Evolutionary conservation across 805 yeast genomes (phyloP).

Genomic region (Sugiyamaella marilandica): DNA sequence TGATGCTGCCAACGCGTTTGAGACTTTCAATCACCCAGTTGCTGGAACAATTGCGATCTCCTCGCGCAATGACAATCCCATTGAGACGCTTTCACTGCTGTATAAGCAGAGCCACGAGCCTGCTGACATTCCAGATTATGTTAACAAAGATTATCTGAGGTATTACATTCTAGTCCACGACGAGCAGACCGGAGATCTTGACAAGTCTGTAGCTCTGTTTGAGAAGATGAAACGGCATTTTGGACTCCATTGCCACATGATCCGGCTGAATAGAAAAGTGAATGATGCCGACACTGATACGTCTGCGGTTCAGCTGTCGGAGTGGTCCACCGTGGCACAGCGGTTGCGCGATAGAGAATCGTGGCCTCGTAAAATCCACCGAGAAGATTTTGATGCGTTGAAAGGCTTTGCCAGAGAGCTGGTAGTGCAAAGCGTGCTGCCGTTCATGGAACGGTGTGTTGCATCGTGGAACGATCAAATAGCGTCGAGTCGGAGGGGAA

Average conservation of each 20-base stretch:
- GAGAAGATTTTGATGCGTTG: slow-evolving; percentile 39
- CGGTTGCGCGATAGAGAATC: neutral
- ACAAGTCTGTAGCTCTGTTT: slow-evolving; percentile 37
- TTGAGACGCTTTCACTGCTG: slow-evolving; percentile 47
- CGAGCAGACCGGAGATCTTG: slow-evolving; percentile 41
- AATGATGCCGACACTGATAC: slow-evolving; percentile 11
- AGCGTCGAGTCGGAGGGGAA: slow-evolving; percentile 68
- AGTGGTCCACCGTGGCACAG: slow-evolving; percentile 1
- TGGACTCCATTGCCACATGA: slow-evolving; percentile 26
- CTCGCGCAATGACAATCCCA: slow-evolving; percentile 53
- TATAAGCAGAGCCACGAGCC: slow-evolving; percentile 42
- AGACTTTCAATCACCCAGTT: slow-evolving; percentile 82
- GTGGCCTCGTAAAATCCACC: slow-evolving; percentile 10
- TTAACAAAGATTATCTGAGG: slow-evolving; percentile 59
- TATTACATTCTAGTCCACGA: slow-evolving; percentile 50
- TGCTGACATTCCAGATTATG: slow-evolving; percentile 50
- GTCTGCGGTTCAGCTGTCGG: slow-evolving; percentile 10
- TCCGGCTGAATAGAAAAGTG: slow-evolving; percentile 15
- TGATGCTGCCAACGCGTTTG: slow-evolving; percentile 65
- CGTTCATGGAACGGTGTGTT: slow-evolving; percentile 83
- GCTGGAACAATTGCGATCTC: slow-evolving; percentile 67
- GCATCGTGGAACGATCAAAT: slow-evolving; percentile 80
- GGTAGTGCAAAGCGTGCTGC: slow-evolving; percentile 51
- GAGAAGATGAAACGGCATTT: slow-evolving; percentile 39
- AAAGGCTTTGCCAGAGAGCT: slow-evolving; percentile 43